Evolutionary conservation across 768 basidiomycete species (phyloP), one percentile per base, ranked within the genome.

Genomic region (Trametes punicea): DNA sequence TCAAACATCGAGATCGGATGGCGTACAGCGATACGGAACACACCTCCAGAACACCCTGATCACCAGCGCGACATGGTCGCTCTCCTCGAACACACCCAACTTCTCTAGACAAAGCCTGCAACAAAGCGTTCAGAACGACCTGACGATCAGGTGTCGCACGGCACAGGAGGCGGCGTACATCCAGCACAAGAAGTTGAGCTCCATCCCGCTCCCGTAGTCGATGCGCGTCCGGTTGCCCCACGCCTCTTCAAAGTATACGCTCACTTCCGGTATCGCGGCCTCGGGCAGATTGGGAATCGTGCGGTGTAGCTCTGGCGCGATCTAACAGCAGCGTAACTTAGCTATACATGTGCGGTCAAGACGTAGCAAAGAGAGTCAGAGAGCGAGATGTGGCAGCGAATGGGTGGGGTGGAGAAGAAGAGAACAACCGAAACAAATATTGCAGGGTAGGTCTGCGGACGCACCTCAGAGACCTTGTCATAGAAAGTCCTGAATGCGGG

Each of bases 161-260:
- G 42, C 40, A 9, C 6, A 1, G 2, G 25, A 36, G 2, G 2
- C 34, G 10, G 75, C 92, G 62, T 68, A 97, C 95, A 98, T 67
- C 94, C 94, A 98, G 65, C 95, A 98, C 2, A 98, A 57, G 66
- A 98, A 99, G 71, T 98, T 96, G 40, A 98, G 78, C 67, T 99
- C 97, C 96, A 98, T 98, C 13, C 97, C 97, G 64, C 94, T 97
- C n/a, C 97, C 97, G 71, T 99, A 99, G 71, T 99, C 97, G 51
- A 99, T 93, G 8, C 97, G 77, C 45, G 87, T 82, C 26, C 88
- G 76, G 69, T 90, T 97, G 0, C 97, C 97, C 95, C 95, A 98
- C 15, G 86, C 73, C 67, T 95, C 91, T 33, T 77, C 73, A 65
- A 98, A 88, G 69, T 98, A 99, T 0, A 75, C 77, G 2, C 85